A percentile compares a stretch with the other conserved stretches of the same genome.
phyloP scores from a whole-genome alignment of 2,329 filamentous ascomycete species.

The Phaeophleospora eucalypticola region DNA sequence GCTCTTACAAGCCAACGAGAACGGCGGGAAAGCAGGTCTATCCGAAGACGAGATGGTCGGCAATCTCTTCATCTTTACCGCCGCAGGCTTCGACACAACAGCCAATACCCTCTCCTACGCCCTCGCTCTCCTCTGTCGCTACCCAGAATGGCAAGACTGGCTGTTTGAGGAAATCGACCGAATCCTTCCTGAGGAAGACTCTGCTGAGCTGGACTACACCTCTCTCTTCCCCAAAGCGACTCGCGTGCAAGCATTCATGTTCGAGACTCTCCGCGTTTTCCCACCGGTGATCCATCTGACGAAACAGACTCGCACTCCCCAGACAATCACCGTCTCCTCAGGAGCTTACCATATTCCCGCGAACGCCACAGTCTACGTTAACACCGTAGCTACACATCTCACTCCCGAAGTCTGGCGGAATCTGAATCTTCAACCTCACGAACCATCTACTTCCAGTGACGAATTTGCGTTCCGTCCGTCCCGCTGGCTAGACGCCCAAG shows the following conservation, averaged over 20 bases:
- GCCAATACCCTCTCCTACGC: constrained; percentile 50
- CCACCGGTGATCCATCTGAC: constrained; percentile 36
- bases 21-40: too few relatives aligned
- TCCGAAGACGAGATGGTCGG: constrained; percentile 40
- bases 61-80: constrained; percentile 47
- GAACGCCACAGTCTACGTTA: constrained; percentile 36
- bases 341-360: constrained; percentile 32
- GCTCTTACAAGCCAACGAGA: constrained; percentile 23
- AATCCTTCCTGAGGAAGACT: constrained; percentile 29
- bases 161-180: constrained; percentile 47
- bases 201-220: constrained; percentile 38
- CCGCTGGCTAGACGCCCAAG: too few relatives aligned
- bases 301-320: constrained; percentile 30
- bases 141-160: constrained; percentile 52
- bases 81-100: constrained; percentile 48
- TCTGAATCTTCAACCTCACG: constrained; percentile 15
- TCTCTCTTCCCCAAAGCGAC: constrained; percentile 42
- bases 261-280: constrained; percentile 46
- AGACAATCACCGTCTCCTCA: constrained; percentile 29
- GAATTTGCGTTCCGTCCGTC: too few relatives aligned
- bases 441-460: too few relatives aligned
- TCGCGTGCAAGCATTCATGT: constrained; percentile 48
- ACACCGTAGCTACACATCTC: constrained; percentile 31
- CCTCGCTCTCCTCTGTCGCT: constrained; percentile 43
- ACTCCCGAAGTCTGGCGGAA: constrained; percentile 22